phyloP scores from a whole-genome alignment of 805 yeast species.

The Allodekkera sacchari region DNA sequence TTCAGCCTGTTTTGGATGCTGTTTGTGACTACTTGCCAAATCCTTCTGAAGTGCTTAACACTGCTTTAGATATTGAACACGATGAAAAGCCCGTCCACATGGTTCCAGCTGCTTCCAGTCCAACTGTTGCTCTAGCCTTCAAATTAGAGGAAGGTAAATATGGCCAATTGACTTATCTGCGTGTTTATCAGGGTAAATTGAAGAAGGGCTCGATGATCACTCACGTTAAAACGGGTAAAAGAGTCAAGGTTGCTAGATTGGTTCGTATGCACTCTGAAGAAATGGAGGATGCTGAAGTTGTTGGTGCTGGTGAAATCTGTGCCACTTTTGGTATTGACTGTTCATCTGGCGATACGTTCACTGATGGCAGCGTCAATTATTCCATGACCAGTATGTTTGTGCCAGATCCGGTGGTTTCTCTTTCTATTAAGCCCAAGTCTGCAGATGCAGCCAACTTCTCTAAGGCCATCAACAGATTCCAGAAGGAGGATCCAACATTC shows the following conservation, averaged over 20 bases:
- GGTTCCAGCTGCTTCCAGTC: constrained; percentile 62
- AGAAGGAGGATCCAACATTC: constrained; percentile 98
- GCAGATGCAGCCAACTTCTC: constrained; percentile 87
- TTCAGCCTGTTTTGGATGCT: constrained; percentile 92
- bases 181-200: constrained; percentile 94
- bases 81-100: constrained; percentile 65
- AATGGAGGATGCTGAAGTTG: constrained; percentile 95
- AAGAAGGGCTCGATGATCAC: constrained; percentile 84
- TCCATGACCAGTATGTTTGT: constrained; percentile 98
- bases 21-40: constrained; percentile 93
- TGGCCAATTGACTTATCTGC: constrained; percentile 94
- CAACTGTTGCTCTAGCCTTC: constrained; percentile 96
- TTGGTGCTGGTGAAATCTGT: constrained; percentile 97
- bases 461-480: constrained; percentile 94
- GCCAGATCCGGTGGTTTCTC: constrained; percentile 96
- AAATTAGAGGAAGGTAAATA: constrained; percentile 97
- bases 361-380: constrained; percentile 70
- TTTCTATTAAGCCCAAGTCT: constrained; percentile 80
- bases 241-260: constrained; percentile 83
- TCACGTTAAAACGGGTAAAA: constrained; percentile 88
- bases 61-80: constrained; percentile 69
- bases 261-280: constrained; percentile 99
- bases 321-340: constrained; percentile 99
- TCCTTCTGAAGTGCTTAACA: constrained; percentile 88
- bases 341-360: constrained; percentile 96